A percentile compares a stretch with the other conserved stretches of the same genome.
phyloP scores from a whole-genome alignment of 2,329 filamentous ascomycete genomes.

The Pseudogymnoascus sp. region DNA sequence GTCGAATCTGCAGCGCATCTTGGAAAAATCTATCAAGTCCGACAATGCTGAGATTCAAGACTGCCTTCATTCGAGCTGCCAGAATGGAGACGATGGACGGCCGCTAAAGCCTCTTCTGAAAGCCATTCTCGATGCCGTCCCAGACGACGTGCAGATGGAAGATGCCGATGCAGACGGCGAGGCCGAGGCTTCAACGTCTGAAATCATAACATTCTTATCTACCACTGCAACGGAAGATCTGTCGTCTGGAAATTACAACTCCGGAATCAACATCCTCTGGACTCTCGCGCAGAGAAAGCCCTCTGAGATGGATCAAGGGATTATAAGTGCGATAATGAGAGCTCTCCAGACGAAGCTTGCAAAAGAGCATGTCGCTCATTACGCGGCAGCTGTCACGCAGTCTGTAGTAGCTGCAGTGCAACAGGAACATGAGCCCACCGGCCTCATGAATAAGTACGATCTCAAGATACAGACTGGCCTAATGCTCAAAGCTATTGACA shows the following conservation, averaged over 20 bases:
- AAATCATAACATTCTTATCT: conserved; percentile 79
- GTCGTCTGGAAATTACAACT: conserved; percentile 71
- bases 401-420: conserved; percentile 30
- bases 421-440: conserved; percentile 43
- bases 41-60: conserved; percentile 92
- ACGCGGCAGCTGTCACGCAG: conserved; percentile 50
- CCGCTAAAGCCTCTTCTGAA: conserved; percentile 69
- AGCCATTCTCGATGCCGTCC: conserved; percentile 81
- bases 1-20: conserved; percentile 70
- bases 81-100: conserved; percentile 57
- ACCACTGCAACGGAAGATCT: conserved; percentile 83
- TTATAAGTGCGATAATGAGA: conserved; percentile 74
- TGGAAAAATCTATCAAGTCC: conserved; percentile 82
- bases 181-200: conserved; percentile 71
- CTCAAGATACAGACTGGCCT: conserved; percentile 82
- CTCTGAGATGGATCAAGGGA: conserved; percentile 82
- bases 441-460: conserved; percentile 65
- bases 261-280: conserved; percentile 90
- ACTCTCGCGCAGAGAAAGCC: conserved; percentile 80
- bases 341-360: conserved; percentile 86
- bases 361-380: conserved; percentile 82
- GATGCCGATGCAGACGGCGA: conserved; percentile 79
- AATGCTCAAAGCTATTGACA: conserved; percentile 91
- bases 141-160: conserved; percentile 67
- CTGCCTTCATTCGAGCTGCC: conserved; percentile 70